These are phyloP conservation scores for Yarrowia deformans DNA, from an alignment of 805 yeast species.

Conservation along the genomic window DNA sequence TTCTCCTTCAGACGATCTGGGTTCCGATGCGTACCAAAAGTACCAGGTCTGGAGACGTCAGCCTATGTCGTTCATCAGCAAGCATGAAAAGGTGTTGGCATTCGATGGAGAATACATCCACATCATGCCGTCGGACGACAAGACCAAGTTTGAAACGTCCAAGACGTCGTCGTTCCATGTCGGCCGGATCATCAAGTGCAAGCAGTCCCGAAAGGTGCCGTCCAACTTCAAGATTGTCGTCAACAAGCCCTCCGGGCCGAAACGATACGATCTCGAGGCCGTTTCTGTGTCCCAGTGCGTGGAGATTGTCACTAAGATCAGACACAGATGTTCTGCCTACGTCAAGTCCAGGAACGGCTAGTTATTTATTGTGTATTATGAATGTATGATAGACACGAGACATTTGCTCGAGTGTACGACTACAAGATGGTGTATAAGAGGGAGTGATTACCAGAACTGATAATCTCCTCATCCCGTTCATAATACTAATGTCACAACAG, in stretches of 20 bases:
- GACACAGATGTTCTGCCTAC: slow-evolving; percentile 42
- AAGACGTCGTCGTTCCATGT: slow-evolving; percentile 89
- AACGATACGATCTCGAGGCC: slow-evolving; percentile 89
- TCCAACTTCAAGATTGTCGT: slow-evolving; percentile 83
- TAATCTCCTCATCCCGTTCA: too few relatives aligned
- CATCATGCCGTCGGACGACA: slow-evolving; percentile 83
- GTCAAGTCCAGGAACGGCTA: slow-evolving; percentile 21
- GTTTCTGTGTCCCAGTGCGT: slow-evolving; percentile 63
- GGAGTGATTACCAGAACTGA: too few relatives aligned
- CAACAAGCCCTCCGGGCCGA: slow-evolving; percentile 69
- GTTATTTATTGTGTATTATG: slow-evolving; percentile 15
- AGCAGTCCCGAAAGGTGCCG: slow-evolving; percentile 78
- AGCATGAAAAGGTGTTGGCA: slow-evolving; percentile 83
- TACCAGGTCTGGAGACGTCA: slow-evolving; percentile 91
- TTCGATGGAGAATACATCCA: slow-evolving; percentile 95
- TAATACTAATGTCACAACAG: too few relatives aligned
- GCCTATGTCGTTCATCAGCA: slow-evolving; percentile 78
- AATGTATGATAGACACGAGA: slow-evolving; percentile 8
- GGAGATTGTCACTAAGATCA: slow-evolving; percentile 78
- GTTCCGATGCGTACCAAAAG: slow-evolving; percentile 70
- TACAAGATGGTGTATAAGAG: not conserved
- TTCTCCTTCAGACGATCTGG: slow-evolving; percentile 20
- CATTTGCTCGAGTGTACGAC: not conserved
- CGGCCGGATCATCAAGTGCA: slow-evolving; percentile 74
- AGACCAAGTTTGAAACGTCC: slow-evolving; percentile 71